Conservation (phyloP, 306 rosid species). For the Gastrolobium bilobum region DNA sequence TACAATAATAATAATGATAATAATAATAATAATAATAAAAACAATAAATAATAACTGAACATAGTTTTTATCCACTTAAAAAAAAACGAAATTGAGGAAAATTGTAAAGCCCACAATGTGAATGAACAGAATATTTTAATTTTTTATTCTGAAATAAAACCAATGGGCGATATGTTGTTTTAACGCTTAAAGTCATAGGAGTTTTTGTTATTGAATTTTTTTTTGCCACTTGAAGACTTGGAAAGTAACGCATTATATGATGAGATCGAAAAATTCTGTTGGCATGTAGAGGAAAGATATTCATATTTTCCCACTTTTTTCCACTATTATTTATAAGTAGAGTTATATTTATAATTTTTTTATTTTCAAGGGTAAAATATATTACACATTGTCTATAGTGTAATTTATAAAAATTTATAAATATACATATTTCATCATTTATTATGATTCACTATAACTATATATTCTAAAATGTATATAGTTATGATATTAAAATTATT, state of each 20-base stretch:
- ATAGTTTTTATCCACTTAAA: conserved; percentile 24
- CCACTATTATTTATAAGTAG: no score
- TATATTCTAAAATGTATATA: no score
- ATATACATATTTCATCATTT: no score
- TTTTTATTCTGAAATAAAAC: conserved; percentile 11
- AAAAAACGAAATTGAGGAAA: not conserved
- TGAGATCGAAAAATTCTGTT: not conserved
- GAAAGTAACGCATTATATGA: conserved; percentile 27
- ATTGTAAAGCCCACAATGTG: conserved; percentile 39
- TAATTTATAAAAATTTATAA: no score
- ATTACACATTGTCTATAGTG: no score
- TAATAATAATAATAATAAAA: not conserved
- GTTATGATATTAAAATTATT: no score
- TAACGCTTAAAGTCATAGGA: conserved; percentile 2
- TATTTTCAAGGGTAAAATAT: no score
- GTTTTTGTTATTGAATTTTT: not conserved
- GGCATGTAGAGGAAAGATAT: no score
- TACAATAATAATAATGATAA: not conserved
- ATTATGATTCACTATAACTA: no score
- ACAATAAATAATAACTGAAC: not conserved
- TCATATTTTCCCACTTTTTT: no score
- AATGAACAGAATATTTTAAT: not conserved
- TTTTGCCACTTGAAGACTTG: conserved; percentile 5
- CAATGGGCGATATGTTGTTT: conserved; percentile 47
- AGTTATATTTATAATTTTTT: no score